Conservation (phyloP, 257 asterid species). For the Nicotiana sylvestris region DNA sequence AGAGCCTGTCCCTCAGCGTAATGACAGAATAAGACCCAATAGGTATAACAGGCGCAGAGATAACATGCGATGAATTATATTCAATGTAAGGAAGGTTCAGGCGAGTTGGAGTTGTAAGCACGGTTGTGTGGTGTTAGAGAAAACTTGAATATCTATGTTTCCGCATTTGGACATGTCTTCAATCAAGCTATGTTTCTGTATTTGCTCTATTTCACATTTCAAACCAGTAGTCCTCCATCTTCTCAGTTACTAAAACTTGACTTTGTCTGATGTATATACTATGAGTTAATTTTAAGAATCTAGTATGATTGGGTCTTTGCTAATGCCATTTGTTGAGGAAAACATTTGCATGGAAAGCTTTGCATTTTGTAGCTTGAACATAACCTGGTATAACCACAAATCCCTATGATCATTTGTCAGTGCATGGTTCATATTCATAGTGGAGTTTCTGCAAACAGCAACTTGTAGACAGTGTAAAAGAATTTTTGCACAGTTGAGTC, state of each 20-base stretch:
- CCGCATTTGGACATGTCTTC: neutral
- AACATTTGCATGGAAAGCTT: neutral
- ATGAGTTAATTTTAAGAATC: neutral
- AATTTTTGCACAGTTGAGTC: no score
- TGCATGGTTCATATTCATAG: neutral
- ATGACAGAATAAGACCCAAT: constrained; percentile 10
- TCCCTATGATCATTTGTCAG: neutral
- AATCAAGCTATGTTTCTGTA: neutral
- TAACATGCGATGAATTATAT: constrained; percentile 3
- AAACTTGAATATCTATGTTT: neutral
- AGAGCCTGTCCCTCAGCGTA: constrained; percentile 19
- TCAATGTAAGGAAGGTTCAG: neutral
- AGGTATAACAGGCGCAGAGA: constrained; percentile 13
- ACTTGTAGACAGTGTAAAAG: no score
- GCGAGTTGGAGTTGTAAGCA: neutral
- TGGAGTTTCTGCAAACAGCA: neutral
- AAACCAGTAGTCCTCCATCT: neutral
- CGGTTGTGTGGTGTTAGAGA: neutral
- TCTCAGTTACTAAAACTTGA: neutral
- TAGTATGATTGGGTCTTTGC: neutral
- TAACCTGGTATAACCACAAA: neutral
- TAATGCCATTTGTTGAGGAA: neutral
- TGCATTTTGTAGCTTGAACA: neutral
- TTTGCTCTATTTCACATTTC: neutral
- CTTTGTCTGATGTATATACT: neutral